Evolutionary conservation across 1,284 basidiomycete genomes (phyloP), one percentile per base, ranked within the genome.

Genomic region (Inonotus obliquus): DNA sequence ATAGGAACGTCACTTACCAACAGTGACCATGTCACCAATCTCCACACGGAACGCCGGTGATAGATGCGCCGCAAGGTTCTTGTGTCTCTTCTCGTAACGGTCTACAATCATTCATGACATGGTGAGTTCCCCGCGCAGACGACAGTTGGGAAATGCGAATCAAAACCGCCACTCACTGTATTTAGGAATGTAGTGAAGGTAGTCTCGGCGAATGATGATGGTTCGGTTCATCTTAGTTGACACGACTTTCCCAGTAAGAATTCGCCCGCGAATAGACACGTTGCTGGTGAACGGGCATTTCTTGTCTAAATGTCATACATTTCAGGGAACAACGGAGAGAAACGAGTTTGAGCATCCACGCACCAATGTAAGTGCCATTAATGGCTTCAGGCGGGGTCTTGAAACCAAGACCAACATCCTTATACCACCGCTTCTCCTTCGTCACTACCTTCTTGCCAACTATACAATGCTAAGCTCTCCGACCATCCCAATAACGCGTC

Each of bases 161-260:
- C 35, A 21, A 14, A 7, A 44, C 45, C 32, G 32, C 68, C 13
- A 75, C 78, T 67, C 74, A 93, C 92, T 94, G 87, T 99, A 99
- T 85, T 99, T 99, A 71, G 96, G 94, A 74, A 99, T 87, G 80
- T 93, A 99, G 83, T 98, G 97, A 60, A 96, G 87, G 78, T 98
- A 99, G 77, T 99, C 97, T 73, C 97, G 85, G 68, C 97, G 96
- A 81, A 99, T 95, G 80, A 99, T 87, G 76, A 98, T 85, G 65
- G 97, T 99, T 74, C 97, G 94, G 77, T 91, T 97, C 97, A 99
- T 99, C 86, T 99, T 99, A 57, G 96, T 98, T 68, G 96, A 98
- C 63, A 99, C 82, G 68, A 99, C 96, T 76, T 91, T 92, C 77
- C 97, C 97, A 64, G 94, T 96, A 69, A 99, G 81, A 80, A 99